Conservation (phyloP, 768 basidiomycete genomes). For the Tricholomella constricta region DNA sequence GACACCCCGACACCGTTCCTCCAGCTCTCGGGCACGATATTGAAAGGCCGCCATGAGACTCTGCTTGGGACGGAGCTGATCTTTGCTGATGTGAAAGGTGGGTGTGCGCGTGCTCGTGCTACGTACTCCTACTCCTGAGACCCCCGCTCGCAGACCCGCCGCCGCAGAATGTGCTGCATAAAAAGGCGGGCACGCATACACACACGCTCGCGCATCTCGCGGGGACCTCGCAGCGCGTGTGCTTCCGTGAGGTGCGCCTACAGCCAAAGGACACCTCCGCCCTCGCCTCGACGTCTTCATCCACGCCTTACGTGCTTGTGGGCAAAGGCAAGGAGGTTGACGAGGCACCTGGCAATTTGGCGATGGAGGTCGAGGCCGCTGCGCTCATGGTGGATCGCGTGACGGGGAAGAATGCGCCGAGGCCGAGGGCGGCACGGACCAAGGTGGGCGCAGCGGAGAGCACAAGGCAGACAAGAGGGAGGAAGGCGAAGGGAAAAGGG, state of each 20-base stretch:
- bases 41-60: constrained; percentile 67
- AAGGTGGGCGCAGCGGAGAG: neutral
- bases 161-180: constrained; percentile 41
- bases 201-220: constrained; percentile 56
- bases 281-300: neutral
- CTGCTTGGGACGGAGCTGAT: constrained; percentile 77
- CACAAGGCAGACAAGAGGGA: neutral
- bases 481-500: constrained; percentile 11
- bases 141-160: neutral
- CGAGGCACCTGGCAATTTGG: constrained; percentile 9
- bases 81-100: constrained; percentile 71
- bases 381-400: constrained; percentile 24
- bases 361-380: constrained; percentile 6
- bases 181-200: constrained; percentile 43
- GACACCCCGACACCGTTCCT: constrained; percentile 78
- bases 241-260: constrained; percentile 73
- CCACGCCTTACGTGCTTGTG: constrained; percentile 3
- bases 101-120: no score
- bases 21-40: constrained; percentile 73
- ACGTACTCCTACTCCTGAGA: neutral
- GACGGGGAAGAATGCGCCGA: constrained; percentile 28
- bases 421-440: constrained; percentile 5
- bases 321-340: constrained; percentile 12
- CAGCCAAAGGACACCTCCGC: constrained; percentile 35
- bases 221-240: constrained; percentile 68